Evolutionary conservation across 257 asterid species (phyloP), one percentile per base, ranked within the genome.

Genomic region (Gynochthodes officinalis): DNA sequence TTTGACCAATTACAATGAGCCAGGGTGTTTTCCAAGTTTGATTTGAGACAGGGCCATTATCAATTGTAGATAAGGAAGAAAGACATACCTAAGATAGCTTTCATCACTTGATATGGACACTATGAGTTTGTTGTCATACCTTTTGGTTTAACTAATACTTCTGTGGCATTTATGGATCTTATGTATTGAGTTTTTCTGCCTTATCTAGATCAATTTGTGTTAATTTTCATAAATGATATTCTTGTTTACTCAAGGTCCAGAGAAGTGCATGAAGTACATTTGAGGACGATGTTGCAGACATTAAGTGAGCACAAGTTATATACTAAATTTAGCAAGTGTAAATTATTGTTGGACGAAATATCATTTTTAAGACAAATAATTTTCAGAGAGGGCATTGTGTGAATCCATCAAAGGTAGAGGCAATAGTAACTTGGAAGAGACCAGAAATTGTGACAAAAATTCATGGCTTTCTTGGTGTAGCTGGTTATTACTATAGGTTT

Each of bases 401-500:
- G 12, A 64, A 70, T 35, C 74, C 65, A 1, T 8, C 65, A 0
- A 70, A 70, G 9, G 15, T 70, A 2, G 28, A 54, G 11, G 64
- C 65, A 0, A 4, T 53, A 5, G 2, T 43, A 0, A 13, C 6
- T 8, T 54, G 53, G 57, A 50, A 32, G 0, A 13, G 42, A 53
- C 65, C 74, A 2, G 16, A 40, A 23, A 52, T 7, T 16, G 43
- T 33, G 1, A 33, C 2, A 7, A 63, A 49, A 11, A 28, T 70
- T 7, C 11, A 21, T 7, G 32, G 65, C 7, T 53, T 70, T n/a
- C 13, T 70, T 2, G 74, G 74, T 0, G 21, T 70, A 25, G 65
- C 25, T 0, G 74, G 74, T 19, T 70, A 70, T 37, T 39, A 70
- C n/a, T n/a, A n/a, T n/a, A n/a, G n/a, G n/a, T n/a, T n/a, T n/a